Evolutionary conservation across 192 early-diverging fungal species (phyloP).

Genomic region (Phlyctochytrium planicorne): DNA sequence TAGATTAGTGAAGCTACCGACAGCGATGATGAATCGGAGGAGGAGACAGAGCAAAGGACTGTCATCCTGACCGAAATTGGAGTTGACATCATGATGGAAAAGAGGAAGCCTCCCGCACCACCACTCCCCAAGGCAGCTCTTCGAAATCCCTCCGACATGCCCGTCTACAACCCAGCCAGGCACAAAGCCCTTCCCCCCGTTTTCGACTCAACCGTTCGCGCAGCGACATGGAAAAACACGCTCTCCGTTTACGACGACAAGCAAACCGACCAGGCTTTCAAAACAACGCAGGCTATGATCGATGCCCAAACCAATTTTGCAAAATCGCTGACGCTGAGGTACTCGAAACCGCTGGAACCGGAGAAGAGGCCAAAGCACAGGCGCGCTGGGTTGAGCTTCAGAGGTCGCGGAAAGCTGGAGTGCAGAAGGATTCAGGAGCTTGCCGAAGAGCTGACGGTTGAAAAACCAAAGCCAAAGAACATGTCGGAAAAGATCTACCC

Average conservation of each 20-base stretch:
- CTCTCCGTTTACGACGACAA: constrained; percentile 12
- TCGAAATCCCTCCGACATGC: constrained; percentile 34
- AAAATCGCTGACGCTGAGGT: constrained; percentile 19
- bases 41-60: constrained; percentile 36
- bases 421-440: background rate
- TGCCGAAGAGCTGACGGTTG: background rate
- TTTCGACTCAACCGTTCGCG: constrained; percentile 32
- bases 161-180: constrained; percentile 31
- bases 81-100: constrained; percentile 46
- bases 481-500: background rate
- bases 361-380: constrained; percentile 1
- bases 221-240: constrained; percentile 36
- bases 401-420: constrained; percentile 33
- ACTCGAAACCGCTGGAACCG: constrained; percentile 9
- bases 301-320: background rate
- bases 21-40: constrained; percentile 4
- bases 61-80: constrained; percentile 52
- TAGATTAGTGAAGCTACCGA: no score
- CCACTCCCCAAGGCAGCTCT: constrained; percentile 45
- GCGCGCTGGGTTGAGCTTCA: constrained; percentile 30
- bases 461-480: background rate
- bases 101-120: constrained; percentile 19
- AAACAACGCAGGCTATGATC: constrained; percentile 28
- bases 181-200: constrained; percentile 39
- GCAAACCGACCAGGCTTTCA: constrained; percentile 13